phyloP scores from a whole-genome alignment of 2,329 filamentous ascomycete genomes.

The Colletotrichum chlorophyti region DNA sequence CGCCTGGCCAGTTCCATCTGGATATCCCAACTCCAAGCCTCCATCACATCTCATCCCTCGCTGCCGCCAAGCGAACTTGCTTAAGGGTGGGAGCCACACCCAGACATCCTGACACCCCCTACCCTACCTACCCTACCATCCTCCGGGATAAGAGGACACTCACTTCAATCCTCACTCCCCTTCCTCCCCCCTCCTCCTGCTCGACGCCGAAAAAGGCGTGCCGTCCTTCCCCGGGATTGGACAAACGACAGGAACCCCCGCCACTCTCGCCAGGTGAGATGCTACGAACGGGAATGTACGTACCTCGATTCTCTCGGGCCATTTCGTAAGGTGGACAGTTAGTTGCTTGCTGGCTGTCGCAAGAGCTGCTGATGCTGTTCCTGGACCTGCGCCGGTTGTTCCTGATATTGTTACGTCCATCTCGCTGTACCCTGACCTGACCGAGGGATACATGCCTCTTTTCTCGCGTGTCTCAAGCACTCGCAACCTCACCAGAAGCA shows the following conservation, averaged over 20 bases:
- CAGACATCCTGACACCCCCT: constrained; percentile 23
- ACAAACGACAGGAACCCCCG: constrained; percentile 28
- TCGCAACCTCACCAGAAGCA: not conserved
- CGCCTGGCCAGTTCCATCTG: too few species aligned
- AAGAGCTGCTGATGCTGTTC: not conserved
- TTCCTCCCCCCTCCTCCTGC: too few species aligned
- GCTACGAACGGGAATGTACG: constrained; percentile 12
- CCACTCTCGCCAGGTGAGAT: constrained; percentile 22
- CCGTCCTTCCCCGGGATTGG: constrained; percentile 26
- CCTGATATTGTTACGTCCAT: too few species aligned
- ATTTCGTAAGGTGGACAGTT: constrained; percentile 4
- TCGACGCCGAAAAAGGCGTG: constrained; percentile 21
- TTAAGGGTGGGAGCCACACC: constrained; percentile 10
- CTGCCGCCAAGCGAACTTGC: constrained; percentile 23
- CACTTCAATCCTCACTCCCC: too few species aligned
- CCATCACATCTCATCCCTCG: constrained; percentile 29
- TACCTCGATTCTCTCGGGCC: too few species aligned
- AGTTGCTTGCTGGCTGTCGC: not conserved
- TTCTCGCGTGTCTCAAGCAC: not conserved
- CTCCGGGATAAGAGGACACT: not conserved
- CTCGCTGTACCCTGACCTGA: not conserved
- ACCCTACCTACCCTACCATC: not conserved
- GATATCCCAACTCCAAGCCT: too few species aligned
- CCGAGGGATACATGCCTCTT: not conserved
- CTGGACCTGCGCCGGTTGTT: too few species aligned